Percentiles rank a stretch among this genome's conserved stretches.
Conservation (phyloP, 305 asterid genomes). For the Rubia occidens region DNA sequence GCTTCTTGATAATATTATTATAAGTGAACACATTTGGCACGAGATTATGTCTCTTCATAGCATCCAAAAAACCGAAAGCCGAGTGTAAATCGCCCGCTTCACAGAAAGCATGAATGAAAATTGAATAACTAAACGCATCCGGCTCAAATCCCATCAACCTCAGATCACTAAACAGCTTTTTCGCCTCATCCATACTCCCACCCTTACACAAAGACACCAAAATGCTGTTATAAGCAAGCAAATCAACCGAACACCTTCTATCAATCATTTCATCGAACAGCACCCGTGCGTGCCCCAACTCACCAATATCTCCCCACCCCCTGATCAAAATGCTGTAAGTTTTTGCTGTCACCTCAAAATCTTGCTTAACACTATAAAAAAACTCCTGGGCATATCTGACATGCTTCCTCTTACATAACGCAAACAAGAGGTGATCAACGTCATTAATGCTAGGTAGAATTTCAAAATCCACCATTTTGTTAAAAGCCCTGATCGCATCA, state of each 20-base stretch:
- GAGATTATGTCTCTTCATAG: slow-evolving; percentile 57
- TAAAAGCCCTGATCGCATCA: slow-evolving; percentile 79
- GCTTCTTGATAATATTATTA: slow-evolving; percentile 58
- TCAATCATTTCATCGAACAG: slow-evolving; percentile 77
- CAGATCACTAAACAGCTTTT: slow-evolving; percentile 43
- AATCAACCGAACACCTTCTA: slow-evolving; percentile 47
- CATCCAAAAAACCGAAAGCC: slow-evolving; percentile 58
- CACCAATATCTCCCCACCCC: slow-evolving; percentile 79
- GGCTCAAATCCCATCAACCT: slow-evolving; percentile 53
- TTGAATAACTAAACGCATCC: slow-evolving; percentile 68
- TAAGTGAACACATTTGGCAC: slow-evolving; percentile 69
- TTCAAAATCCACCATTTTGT: slow-evolving; percentile 78
- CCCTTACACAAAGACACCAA: slow-evolving; percentile 69
- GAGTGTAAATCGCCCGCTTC: slow-evolving; percentile 51
- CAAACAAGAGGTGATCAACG: slow-evolving; percentile 59
- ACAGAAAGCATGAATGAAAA: slow-evolving; percentile 59
- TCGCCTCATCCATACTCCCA: slow-evolving; percentile 63
- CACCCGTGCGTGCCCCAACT: slow-evolving; percentile 35
- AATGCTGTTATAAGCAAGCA: slow-evolving; percentile 68
- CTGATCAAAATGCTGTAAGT: slow-evolving; percentile 69
- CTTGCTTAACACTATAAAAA: slow-evolving; percentile 45
- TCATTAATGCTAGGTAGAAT: slow-evolving; percentile 49
- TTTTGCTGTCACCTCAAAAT: slow-evolving; percentile 41
- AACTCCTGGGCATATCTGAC: slow-evolving; percentile 60
- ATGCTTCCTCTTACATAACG: slow-evolving; percentile 63